Evolutionary conservation across 768 basidiomycete species (phyloP), one percentile per base, ranked within the genome.

Genomic region (Tulasnella sp.): DNA sequence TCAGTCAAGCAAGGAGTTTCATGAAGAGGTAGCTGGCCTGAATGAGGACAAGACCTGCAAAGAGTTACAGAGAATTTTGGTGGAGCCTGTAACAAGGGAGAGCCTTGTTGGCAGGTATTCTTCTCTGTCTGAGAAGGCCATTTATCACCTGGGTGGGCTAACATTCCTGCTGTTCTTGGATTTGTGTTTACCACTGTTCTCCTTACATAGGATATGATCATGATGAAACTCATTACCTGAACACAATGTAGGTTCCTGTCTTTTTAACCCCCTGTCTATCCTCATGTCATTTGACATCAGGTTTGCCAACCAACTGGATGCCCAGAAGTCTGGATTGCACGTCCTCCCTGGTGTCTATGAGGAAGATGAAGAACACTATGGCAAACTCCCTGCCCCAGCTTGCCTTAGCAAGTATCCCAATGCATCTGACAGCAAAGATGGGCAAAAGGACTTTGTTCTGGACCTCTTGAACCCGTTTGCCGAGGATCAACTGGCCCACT

Each of bases 281-380:
- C 39, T 17, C 43, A 17, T 6, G 23, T 19, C 19, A 49, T 52
- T n/a, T 3, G n/a, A 19, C 17, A 43, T 15, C 46, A 75, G 76
- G 70, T 77, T 78, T 65, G 69, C 76, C 59, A 74, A 73, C 39
- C 70, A 77, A 9, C 73, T 85, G 1, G 83, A 85, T 62, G 76
- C 77, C 0, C 62, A 75, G 6, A 85, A 85, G 62, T 79, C 78
- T 6, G 83, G 83, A 0, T 70, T 75, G 49, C 69, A 68, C 0
- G 71, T 83, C 36, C 63, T 64, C 5, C 65, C 63, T 0, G 63
- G 68, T 0, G 63, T 71, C 14, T 65, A 71, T n/a, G 57, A 56
- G 12, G 56, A 55, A 0, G 74, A 77, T 50, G 64, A 21, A 0
- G 52, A 37, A 21, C 49, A 59, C 11, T 72, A 63, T 23, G 11